Conservation (phyloP, 495 filamentous ascomycete species). For the Aspergillus affinis region DNA sequence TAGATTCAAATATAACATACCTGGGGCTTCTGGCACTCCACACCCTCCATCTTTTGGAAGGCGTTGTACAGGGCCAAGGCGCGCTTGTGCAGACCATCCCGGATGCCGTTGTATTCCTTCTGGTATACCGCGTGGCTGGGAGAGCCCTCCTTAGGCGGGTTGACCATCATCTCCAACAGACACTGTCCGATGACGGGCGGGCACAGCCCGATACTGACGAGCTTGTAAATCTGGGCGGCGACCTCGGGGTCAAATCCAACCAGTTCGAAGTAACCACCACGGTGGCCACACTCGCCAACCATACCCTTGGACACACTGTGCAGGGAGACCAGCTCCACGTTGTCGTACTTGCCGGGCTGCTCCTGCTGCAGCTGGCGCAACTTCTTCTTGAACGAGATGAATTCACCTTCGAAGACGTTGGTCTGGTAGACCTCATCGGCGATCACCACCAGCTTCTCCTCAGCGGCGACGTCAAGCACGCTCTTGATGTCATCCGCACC, state of each 20-base stretch:
- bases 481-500: constrained; percentile 71
- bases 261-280: constrained; percentile 95
- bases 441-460: constrained; percentile 83
- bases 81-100: constrained; percentile 68
- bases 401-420: constrained; percentile 91
- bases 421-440: constrained; percentile 99
- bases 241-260: constrained; percentile 84
- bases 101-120: constrained; percentile 79
- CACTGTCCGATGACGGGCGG: constrained; percentile 95
- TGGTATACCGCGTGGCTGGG: constrained; percentile 80
- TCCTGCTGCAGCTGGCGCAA: constrained; percentile 81
- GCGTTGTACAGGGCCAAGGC: constrained; percentile 83
- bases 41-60: constrained; percentile 93
- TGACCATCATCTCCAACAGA: constrained; percentile 94
- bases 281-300: constrained; percentile 97
- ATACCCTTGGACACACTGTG: constrained; percentile 93
- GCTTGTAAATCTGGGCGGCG: constrained; percentile 94
- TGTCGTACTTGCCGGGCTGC: constrained; percentile 70
- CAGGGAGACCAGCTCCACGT: constrained; percentile 82
- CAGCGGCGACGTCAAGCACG: constrained; percentile 79
- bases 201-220: constrained; percentile 92
- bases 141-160: constrained; percentile 80
- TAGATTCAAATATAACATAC: too few species aligned
- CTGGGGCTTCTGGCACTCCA: constrained; percentile 79
- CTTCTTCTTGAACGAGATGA: constrained; percentile 90